Evolutionary conservation across 2,329 filamentous ascomycete genomes (phyloP).

Genomic region (Colletotrichum limetticola): DNA sequence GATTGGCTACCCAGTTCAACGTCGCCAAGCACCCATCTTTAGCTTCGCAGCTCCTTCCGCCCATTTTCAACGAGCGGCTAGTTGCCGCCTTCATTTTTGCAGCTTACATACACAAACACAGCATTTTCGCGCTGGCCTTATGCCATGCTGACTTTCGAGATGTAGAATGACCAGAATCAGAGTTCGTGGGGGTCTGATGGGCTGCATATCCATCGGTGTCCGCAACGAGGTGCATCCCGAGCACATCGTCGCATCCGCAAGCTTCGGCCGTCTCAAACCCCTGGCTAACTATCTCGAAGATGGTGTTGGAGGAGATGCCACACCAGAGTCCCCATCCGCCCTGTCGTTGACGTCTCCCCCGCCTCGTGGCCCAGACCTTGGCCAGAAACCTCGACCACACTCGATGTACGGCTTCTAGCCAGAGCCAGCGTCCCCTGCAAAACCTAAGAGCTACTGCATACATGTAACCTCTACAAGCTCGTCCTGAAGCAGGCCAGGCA

Average conservation of each 20-base stretch:
- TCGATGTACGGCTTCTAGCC: neutral
- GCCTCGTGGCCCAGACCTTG: neutral
- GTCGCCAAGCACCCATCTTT: constrained; percentile 5
- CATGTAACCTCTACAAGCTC: neutral
- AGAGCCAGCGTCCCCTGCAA: neutral
- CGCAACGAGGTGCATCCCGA: neutral
- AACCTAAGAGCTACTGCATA: neutral
- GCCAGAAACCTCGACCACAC: neutral
- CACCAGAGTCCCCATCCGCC: neutral
- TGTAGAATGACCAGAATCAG: neutral
- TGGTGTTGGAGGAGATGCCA: neutral
- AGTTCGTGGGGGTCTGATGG: neutral
- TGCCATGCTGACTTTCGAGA: neutral
- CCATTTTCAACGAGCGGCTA: neutral
- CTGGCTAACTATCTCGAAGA: neutral
- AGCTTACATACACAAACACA: too few relatives aligned
- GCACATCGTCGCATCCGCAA: neutral
- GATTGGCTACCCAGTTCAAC: constrained; percentile 13
- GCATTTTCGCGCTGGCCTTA: too few relatives aligned
- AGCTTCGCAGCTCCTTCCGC: neutral
- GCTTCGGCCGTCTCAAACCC: neutral
- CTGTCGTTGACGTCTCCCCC: constrained; percentile 1
- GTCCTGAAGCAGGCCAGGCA: neutral
- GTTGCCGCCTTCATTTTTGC: neutral
- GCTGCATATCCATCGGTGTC: neutral